Base-by-base conservation (phyloP, 306 rosid species). In the Crotalaria pallida region DNA sequence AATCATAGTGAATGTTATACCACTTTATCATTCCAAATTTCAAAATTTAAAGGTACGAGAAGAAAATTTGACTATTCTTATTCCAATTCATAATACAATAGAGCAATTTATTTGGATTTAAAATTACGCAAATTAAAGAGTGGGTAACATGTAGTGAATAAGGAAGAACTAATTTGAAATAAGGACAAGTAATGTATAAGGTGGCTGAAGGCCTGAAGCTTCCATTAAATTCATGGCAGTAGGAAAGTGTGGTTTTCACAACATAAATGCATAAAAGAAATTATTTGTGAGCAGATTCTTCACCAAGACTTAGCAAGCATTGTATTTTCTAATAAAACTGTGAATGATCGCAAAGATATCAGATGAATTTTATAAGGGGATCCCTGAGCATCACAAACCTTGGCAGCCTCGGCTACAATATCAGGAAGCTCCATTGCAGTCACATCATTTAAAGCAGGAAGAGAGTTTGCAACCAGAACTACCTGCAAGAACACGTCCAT, bases 371-470 rank as follows among this genome's bases (percentile, higher is more conserved):
- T 65, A 34, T 9, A 1, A 65, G 12, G 47, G 63, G 23, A 36
- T 29, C 27, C 58, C 26, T 11, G 16, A 40, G 52, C 31, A 64
- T 60, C 38, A 67, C 49, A 62, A 63, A 95, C 99, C 97, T 95
- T 95, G 73, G 99, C 99, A 64, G 99, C 97, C 82, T 91, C 99
- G 38, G 96, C 97, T 65, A 95, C 89, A 67, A 95, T 91, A 26
- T 86, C 99, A 62, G 99, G 99, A 84, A 91, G 86, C 86, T 95
- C 99, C 91, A 86, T 86, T 17, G 99, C 99, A 58, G 99, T 95
- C 29, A 89, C 86, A 74, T 95, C 99, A 55, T 95, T 95, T 69
- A 95, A 78, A 56, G 99, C 99, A 31, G 99, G 97, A 43, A 89
- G 96, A 11, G 97, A 91, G 83, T 95, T 95, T 50, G 92, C 97